These are phyloP conservation scores for Amanita inopinata DNA, from an alignment of 768 basidiomycete genomes.

Conservation along the genomic window DNA sequence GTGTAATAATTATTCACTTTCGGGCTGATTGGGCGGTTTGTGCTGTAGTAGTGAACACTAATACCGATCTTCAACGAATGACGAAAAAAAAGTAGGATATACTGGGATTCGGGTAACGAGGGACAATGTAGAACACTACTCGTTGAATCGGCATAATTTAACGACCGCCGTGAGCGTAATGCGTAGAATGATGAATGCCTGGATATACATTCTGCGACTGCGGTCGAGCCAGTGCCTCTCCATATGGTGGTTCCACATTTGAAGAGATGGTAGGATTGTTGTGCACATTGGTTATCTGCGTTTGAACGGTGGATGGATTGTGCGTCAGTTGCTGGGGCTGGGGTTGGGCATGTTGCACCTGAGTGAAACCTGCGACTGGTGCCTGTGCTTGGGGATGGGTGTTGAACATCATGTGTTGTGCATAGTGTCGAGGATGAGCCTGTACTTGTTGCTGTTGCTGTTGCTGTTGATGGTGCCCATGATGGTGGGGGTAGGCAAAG, in stretches of 20 bases:
- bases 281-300: slow-evolving; percentile 4
- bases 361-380: slow-evolving; percentile 5
- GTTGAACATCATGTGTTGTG: slow-evolving; percentile 15
- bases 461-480: slow-evolving; percentile 32
- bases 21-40: too few species aligned
- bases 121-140: too few species aligned
- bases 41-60: too few species aligned
- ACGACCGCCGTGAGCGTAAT: slow-evolving; percentile 18
- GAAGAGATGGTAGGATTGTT: slow-evolving; percentile 6
- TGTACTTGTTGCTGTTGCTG: slow-evolving; percentile 24
- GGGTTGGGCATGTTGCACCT: slow-evolving; percentile 12
- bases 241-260: slow-evolving; percentile 6
- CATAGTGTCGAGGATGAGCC: slow-evolving; percentile 16
- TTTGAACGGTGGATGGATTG: slow-evolving; percentile 3
- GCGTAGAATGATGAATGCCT: slow-evolving; percentile 18
- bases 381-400: slow-evolving; percentile 8
- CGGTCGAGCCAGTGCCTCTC: slow-evolving; percentile 1
- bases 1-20: too few species aligned
- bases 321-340: slow-evolving; percentile 11
- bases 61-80: too few species aligned
- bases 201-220: slow-evolving; percentile 13
- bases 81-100: slow-evolving; percentile 1
- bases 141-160: too few species aligned
- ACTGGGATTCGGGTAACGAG: too few species aligned
- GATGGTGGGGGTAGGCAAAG: slow-evolving; percentile 62